Evolutionary conservation across 371 early-diverging fungal genomes (phyloP), one percentile per base, ranked within the genome.

Genomic region (Lichtheimia corymbifera): DNA sequence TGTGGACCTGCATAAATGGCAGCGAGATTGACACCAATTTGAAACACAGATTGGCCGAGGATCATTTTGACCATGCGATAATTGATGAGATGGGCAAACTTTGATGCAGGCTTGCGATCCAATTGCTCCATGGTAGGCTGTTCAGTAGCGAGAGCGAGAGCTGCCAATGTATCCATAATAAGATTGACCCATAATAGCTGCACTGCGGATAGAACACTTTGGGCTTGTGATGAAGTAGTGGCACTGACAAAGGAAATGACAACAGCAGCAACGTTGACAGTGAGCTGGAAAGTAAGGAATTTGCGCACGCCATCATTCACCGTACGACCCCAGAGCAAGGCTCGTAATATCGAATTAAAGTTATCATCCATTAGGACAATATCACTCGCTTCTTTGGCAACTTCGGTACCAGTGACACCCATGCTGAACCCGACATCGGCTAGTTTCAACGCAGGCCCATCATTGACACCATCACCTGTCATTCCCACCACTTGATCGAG

Each of bases 121-220:
- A 97, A 74, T 20, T 96, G 71, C 3, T 91, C 93, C 40, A 91
- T 74, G 60, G 95, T 97, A 15, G 96, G 90, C 12, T 97, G 97
- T 74, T 99, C 97, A 76, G 98, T 96, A 24, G 98, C 98, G 49
- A 99, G 87, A 11, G 98, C 96, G 0, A 96, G 91, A 27, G 99
- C 98, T n/a, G 99, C 98, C 58, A 97, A 83, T 12, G 97, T 98
- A 75, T 98, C 98, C 55, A 98, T 98, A 11, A 99, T 96, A 67
- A 99, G 73, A 71, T 99, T 99, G 50, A 97, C 97, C 97, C 97
- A 98, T 30, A 99, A 83, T 20, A 99, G 82, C 74, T 98, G 98
- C 35, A 98, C 97, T 30, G 99, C 97, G 58, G 94, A 94, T 62
- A 99, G 76, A 4, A 91, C 90, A 49, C 97, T 96, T 76, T 97